Percentiles rank a stretch among this genome's conserved stretches.
Evolutionary conservation across 2,329 filamentous ascomycete species (phyloP).

Genomic region (Colletotrichum sp.): DNA sequence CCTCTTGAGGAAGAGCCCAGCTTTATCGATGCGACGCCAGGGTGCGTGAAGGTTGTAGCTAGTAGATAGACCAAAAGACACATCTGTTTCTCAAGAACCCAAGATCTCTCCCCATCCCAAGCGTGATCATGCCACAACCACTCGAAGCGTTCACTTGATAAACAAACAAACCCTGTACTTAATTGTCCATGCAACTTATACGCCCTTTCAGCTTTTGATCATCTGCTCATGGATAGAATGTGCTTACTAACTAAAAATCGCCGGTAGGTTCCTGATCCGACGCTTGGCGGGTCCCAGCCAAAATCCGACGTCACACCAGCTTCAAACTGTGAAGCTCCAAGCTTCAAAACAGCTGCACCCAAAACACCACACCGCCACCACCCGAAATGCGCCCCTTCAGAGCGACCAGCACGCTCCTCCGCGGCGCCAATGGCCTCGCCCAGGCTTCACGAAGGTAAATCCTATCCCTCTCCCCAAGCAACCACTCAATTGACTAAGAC

Average conservation of each 20-base stretch:
- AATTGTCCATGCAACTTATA: not conserved
- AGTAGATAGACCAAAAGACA: not conserved
- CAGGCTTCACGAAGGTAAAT: conserved; percentile 1
- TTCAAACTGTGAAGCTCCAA: not conserved
- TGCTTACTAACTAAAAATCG: not conserved
- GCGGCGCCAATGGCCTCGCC: conserved; percentile 12
- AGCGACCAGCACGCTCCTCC: not conserved
- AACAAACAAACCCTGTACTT: not conserved
- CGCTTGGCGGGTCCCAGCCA: not conserved
- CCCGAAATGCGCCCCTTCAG: not conserved
- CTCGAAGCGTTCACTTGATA: not conserved
- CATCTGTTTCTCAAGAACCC: not conserved
- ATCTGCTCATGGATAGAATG: not conserved
- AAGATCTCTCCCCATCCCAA: not conserved
- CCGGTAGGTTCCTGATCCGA: not conserved
- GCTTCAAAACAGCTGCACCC: not conserved
- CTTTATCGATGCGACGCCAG: not conserved
- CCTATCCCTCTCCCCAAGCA: no score
- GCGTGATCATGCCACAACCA: not conserved
- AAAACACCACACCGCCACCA: not conserved
- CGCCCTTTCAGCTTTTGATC: not conserved
- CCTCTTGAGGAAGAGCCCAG: not conserved
- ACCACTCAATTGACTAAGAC: not conserved
- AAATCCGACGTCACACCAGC: not conserved
- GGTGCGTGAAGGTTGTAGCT: not conserved